Conservation (phyloP, 1,284 basidiomycete genomes). For the Polyporus tsugae region DNA sequence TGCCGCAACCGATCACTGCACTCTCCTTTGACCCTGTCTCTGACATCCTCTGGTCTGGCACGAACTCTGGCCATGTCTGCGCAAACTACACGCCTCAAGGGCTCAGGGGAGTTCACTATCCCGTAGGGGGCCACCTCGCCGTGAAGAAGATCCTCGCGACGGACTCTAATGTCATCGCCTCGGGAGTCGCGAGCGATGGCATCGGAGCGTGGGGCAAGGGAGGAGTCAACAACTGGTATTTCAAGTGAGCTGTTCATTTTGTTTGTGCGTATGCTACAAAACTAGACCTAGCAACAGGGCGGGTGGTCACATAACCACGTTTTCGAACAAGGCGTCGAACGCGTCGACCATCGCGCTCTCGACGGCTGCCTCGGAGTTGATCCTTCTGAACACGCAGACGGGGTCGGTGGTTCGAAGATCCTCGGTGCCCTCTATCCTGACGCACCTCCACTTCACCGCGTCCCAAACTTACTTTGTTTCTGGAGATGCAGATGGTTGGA, state of each 20-base stretch:
- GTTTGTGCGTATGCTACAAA: neutral
- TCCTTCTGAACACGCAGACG: constrained; percentile 78
- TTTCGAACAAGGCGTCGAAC: constrained; percentile 61
- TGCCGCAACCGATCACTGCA: constrained; percentile 68
- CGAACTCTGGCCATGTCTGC: constrained; percentile 75
- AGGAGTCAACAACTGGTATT: constrained; percentile 84
- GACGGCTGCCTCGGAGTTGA: constrained; percentile 68
- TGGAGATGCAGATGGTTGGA: constrained; percentile 84
- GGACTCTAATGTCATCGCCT: constrained; percentile 78
- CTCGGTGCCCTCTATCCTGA: constrained; percentile 62
- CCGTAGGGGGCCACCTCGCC: constrained; percentile 65
- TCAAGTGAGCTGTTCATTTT: constrained; percentile 54
- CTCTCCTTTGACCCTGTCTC: constrained; percentile 91
- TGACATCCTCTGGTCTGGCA: constrained; percentile 90
- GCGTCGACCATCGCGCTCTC: constrained; percentile 70
- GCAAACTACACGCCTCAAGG: constrained; percentile 78
- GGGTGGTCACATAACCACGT: constrained; percentile 56
- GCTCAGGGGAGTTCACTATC: constrained; percentile 81
- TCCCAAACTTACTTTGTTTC: constrained; percentile 69
- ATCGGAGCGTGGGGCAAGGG: constrained; percentile 82
- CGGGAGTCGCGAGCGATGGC: constrained; percentile 64
- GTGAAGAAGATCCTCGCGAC: constrained; percentile 80
- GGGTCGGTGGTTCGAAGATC: constrained; percentile 73
- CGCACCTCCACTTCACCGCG: constrained; percentile 69
- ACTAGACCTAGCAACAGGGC: constrained; percentile 22